Evolutionary conservation across 805 yeast genomes (phyloP).

Genomic region (Metschnikowia chrysomelidarum): DNA sequence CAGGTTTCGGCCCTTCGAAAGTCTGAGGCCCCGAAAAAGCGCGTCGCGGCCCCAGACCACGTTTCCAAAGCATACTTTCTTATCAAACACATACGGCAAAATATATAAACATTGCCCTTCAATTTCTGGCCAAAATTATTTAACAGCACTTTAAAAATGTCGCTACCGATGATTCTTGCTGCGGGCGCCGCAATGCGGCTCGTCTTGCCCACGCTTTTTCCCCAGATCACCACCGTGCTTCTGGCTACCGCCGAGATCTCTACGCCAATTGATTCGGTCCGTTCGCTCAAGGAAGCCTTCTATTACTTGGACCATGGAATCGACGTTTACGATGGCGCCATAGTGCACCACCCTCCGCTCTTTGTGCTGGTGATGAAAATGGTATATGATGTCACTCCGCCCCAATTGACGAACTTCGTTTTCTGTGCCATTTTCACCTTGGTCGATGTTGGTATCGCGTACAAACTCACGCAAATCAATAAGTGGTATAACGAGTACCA

Average conservation of each 20-base stretch:
- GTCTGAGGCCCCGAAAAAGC: no score
- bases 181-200: slow-evolving; percentile 28
- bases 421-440: slow-evolving; percentile 50
- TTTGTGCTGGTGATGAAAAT: slow-evolving; percentile 49
- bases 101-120: no score
- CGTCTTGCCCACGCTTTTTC: slow-evolving; percentile 34
- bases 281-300: slow-evolving; percentile 40
- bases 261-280: slow-evolving; percentile 72
- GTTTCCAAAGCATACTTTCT: no score
- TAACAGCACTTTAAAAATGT: slow-evolving; percentile 16
- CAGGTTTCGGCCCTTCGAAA: no score
- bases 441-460: slow-evolving; percentile 59
- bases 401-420: slow-evolving; percentile 16
- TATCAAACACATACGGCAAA: no score
- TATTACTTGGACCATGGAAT: slow-evolving; percentile 45
- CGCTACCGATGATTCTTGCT: slow-evolving; percentile 17
- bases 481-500: slow-evolving; percentile 33
- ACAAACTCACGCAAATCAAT: slow-evolving; percentile 50
- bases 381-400: slow-evolving; percentile 26
- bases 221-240: slow-evolving; percentile 26
- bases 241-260: slow-evolving; percentile 44
- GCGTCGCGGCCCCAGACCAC: no score
- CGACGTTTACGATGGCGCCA: slow-evolving; percentile 78
- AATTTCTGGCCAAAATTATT: no score
- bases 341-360: slow-evolving; percentile 83